Base-by-base conservation (phyloP, 805 yeast species). In the Yarrowia hollandica region DNA sequence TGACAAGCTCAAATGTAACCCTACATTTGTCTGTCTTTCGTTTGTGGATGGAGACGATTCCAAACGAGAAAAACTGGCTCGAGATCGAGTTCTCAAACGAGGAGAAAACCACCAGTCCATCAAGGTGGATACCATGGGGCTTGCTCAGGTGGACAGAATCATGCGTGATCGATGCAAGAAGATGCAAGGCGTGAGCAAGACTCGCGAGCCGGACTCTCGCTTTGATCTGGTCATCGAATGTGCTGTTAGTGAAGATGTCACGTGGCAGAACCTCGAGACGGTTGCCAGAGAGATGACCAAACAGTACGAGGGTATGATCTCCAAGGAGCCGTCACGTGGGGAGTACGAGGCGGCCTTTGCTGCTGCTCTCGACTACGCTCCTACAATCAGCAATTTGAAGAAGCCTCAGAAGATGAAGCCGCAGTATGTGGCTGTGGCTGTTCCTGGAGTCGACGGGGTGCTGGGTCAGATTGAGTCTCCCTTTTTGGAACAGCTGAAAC, bases 71-170 rank as follows among this genome's bases (percentile, higher is more conserved):
- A 69, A 72, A 1, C 61, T 83, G 0, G 88, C 97, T 0, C 70
- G 74, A 8, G 69, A 74, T 0, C 77, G 97, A 59, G 86, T 92
- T 0, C 50, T 76, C 5, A 67, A 68, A 2, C 78, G 99, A 65
- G 97, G 97, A 2, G 90, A 90, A 67, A 85, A 88, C 63, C 99
- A 94, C 69, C 96, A 88, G 69, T 82, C 91, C 1, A 88, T 94
- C 34, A 83, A 85, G 63, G 77, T 75, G 4, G 69, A 67, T 0
- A 66, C 71, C 3, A 77, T 79, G 59, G 82, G 84, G 9, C 74
- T 75, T 4, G 70, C 71, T 15, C 75, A 77, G 55, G 83, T 88
- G 0, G 71, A 75, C 30, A 79, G 77, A 18, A 85, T 94, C 28
- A 82, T 92, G 88, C 74, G 74, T 26, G 90, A 91, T 0, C 91